Percentiles rank a stretch among this genome's conserved stretches.
Evolutionary conservation across 2,329 filamentous ascomycete species (phyloP).

Genomic region (Alternaria metachromatica): DNA sequence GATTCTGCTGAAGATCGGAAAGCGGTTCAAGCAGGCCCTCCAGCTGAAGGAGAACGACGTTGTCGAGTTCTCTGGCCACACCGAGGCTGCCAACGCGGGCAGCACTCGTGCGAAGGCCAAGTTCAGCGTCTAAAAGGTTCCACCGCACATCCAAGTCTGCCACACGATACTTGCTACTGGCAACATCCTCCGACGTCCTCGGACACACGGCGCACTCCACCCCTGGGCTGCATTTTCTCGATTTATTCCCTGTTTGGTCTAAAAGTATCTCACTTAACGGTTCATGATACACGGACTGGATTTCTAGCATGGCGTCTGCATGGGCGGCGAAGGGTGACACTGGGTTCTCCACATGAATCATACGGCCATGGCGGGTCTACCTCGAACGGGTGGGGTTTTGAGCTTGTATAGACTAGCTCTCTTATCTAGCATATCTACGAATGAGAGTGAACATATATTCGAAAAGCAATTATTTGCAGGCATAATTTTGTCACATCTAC

Average conservation of each 20-base stretch:
- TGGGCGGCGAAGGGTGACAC: slow-evolving; percentile 45
- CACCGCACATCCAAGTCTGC: slow-evolving; percentile 1
- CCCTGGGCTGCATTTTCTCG: slow-evolving; percentile 22
- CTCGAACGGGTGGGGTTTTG: slow-evolving; percentile 28
- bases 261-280: slow-evolving; percentile 38
- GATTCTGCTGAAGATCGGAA: slow-evolving; percentile 82
- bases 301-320: slow-evolving; percentile 50
- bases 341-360: slow-evolving; percentile 38
- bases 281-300: slow-evolving; percentile 36
- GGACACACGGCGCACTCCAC: slow-evolving; percentile 14
- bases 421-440: slow-evolving; percentile 37
- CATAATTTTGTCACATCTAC: background rate
- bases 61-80: slow-evolving; percentile 96
- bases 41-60: slow-evolving; percentile 76
- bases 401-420: slow-evolving; percentile 38
- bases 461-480: background rate
- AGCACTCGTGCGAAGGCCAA: slow-evolving; percentile 97
- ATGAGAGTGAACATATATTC: slow-evolving; percentile 18
- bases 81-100: slow-evolving; percentile 88
- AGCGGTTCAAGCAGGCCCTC: slow-evolving; percentile 90
- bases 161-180: slow-evolving; percentile 4
- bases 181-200: slow-evolving; percentile 8
- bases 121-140: slow-evolving; percentile 72
- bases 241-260: slow-evolving; percentile 31
- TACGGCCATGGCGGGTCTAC: slow-evolving; percentile 35